Evolutionary conservation across 1,284 basidiomycete genomes (phyloP), one percentile per base, ranked within the genome.

Genomic region (Fomitopsis palustris): DNA sequence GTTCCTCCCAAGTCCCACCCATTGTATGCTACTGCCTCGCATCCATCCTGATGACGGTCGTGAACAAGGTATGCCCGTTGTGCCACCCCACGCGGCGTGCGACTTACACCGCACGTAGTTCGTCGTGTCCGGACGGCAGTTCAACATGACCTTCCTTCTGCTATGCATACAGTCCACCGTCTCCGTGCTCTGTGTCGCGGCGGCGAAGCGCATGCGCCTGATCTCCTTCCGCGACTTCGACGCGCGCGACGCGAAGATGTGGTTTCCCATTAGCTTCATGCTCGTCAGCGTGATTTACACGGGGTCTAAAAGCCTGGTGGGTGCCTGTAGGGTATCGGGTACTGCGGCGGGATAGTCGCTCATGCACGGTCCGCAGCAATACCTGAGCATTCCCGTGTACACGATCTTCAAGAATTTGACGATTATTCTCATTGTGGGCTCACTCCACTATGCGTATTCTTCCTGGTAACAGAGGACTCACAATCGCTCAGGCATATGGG

Each of bases 341-440:
- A 39, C 42, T 23, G 23, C 8, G 23, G 10, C 2, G n/a, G 31
- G 49, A 14, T 21, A 8, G 31, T 12, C 31, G 54, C 35, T 63
- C 52, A 57, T 54, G 16, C 68, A 17, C 25, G 19, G 21, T 4
- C 6, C 21, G 45, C 45, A 96, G 93, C 95, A 96, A 93, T 93
- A 87, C 75, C 80, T 98, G 53, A 90, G 86, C 62, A 96, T 98
- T 73, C 95, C 95, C 0, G 87, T 96, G 29, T 96, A 95, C 75
- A 96, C 97, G 3, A 99, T 99, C 66, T 99, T 99, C 86, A 99
- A 99, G 78, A 99, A 99, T 74, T 74, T 99, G 67, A 98, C 97
- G 29, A 99, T 99, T 70, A 98, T 99, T 66, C 83, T 99, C 38
- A 99, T 99, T 70, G 94, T 93, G 64, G 64, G 89, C 54, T 23